Conservation (phyloP, 1,139 yeast genomes). For the Geotrichum bryndzae region DNA sequence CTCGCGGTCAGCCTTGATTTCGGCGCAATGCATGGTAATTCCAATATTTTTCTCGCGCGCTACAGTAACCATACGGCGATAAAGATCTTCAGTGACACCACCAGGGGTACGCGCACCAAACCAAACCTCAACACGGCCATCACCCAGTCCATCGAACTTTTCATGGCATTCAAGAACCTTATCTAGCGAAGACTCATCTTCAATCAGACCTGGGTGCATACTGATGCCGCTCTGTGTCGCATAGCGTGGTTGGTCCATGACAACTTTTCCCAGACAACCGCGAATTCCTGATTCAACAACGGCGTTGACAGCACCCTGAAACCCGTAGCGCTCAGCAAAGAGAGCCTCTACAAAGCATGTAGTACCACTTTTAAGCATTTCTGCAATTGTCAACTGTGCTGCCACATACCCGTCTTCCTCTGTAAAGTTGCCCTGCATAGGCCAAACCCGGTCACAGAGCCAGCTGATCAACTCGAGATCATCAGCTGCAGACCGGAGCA, state of each 20-base stretch:
- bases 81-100: constrained; percentile 18
- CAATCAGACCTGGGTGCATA: constrained; percentile 23
- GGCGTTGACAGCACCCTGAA: constrained; percentile 28
- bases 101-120: constrained; percentile 26
- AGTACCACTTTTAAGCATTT: constrained; percentile 30
- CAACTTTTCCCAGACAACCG: constrained; percentile 25
- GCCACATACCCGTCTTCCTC: constrained; percentile 31
- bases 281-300: constrained; percentile 26
- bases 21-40: constrained; percentile 29
- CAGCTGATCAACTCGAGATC: constrained; percentile 29
- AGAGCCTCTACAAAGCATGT: constrained; percentile 25
- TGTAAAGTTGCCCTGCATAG: constrained; percentile 29
- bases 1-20: constrained; percentile 27
- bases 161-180: constrained; percentile 25
- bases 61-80: constrained; percentile 16
- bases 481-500: constrained; percentile 26
- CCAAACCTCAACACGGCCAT: constrained; percentile 30
- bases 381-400: constrained; percentile 27
- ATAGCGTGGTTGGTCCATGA: constrained; percentile 23
- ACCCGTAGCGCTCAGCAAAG: constrained; percentile 29
- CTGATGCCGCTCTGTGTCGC: constrained; percentile 23
- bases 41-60: constrained; percentile 27
- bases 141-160: constrained; percentile 24
- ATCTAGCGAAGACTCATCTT: constrained; percentile 27
- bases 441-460: constrained; percentile 31